Evolutionary conservation across 768 basidiomycete genomes (phyloP), one percentile per base, ranked within the genome.

Genomic region (Podaxis carcinomalis): DNA sequence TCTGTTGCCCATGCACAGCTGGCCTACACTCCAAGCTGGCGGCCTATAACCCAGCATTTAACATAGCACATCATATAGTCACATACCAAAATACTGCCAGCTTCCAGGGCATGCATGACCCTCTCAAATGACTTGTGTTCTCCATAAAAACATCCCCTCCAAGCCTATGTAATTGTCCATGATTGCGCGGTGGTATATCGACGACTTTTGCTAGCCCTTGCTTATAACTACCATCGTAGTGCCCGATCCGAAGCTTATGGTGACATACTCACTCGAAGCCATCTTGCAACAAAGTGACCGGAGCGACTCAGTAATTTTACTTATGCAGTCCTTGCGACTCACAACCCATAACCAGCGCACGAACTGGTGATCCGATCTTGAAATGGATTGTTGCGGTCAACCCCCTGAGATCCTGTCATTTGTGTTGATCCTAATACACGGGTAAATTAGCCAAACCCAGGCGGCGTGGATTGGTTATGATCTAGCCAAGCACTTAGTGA

Each of bases 91-190:
- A 40, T 14, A 40, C 39, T 40, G 14, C 1, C 39, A 27, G 27
- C 27, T 27, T 27, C 27, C 27, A 27, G 27, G 27, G 27, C 5
- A 5, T 27, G 27, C 27, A 27, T 27, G 27, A 27, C 4, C 5
- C 27, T 27, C 4, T 5, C 5, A 4, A 27, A 3, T 27, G 25
- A 27, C 25, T 27, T 27, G 25, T 27, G 0, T 27, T 27, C 4
- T 27, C 39, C 39, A 4, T n/a, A 13, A 28, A 28, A n/a, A n/a
- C n/a, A n/a, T n/a, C n/a, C n/a, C 69, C 56, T 84, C 80, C 52
- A 88, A 71, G 54, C n/a, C n/a, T n/a, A n/a, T n/a, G n/a, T 67
- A 69, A 61, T 80, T 78, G 64, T 73, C 35, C 82, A 83, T 85
- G 65, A 56, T 65, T 11, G 46, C 21, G 23, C 36, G 52, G 16